A percentile compares a stretch with the other conserved stretches of the same genome.
Conservation (phyloP, 176 grass and related monocot genomes). For the Typha latifolia region DNA sequence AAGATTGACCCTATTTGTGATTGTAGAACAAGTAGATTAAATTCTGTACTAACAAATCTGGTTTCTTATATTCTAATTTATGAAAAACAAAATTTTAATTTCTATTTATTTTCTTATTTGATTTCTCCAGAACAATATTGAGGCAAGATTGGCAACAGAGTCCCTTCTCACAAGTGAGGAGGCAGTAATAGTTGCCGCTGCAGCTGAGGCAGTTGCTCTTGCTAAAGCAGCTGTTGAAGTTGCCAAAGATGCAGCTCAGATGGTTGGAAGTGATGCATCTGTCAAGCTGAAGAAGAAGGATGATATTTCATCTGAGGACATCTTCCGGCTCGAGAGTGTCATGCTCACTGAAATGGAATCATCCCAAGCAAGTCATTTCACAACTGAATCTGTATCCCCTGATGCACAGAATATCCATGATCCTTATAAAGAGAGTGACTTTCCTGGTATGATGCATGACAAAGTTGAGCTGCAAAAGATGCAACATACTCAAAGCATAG, state of each 20-base stretch:
- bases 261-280: slow-evolving; percentile 24
- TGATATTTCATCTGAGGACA: slow-evolving; percentile 4
- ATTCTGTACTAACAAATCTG: no score
- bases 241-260: slow-evolving; percentile 57
- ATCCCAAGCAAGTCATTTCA: background rate
- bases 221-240: slow-evolving; percentile 70
- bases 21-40: no score
- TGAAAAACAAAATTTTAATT: background rate
- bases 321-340: slow-evolving; percentile 17
- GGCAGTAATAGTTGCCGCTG: slow-evolving; percentile 59
- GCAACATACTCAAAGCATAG: slow-evolving; percentile 18
- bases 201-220: slow-evolving; percentile 82
- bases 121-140: slow-evolving; percentile 25
- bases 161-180: slow-evolving; percentile 45
- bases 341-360: slow-evolving; percentile 21
- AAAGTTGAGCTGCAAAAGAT: slow-evolving; percentile 21
- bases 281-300: background rate
- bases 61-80: background rate
- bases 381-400: slow-evolving; percentile 9
- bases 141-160: slow-evolving; percentile 35
- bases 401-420: slow-evolving; percentile 1
- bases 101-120: background rate
- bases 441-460: slow-evolving; percentile 29
- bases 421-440: slow-evolving; percentile 16
- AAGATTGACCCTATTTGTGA: no score